phyloP scores from a whole-genome alignment of 768 basidiomycete species.

The Amanita inopinata region DNA sequence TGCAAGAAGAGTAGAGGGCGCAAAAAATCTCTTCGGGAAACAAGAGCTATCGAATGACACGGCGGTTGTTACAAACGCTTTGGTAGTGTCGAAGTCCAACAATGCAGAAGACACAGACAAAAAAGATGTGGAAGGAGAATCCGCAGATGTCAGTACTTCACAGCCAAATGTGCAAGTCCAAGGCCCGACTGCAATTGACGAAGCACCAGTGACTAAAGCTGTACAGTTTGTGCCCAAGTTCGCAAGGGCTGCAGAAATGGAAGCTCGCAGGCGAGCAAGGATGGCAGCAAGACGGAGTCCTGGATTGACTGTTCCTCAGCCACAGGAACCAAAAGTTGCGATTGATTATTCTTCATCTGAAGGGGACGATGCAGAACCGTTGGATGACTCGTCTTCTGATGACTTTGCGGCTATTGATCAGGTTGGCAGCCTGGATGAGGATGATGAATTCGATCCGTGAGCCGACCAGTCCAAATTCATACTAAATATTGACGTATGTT shows the following conservation, averaged over 20 bases:
- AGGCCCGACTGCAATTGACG: conserved; percentile 29
- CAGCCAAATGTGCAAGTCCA: conserved; percentile 32
- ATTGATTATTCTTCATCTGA: conserved; percentile 49
- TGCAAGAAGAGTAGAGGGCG: conserved; percentile 23
- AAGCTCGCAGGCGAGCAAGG: conserved; percentile 53
- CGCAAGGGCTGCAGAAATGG: conserved; percentile 83
- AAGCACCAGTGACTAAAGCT: conserved; percentile 38
- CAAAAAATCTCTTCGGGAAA: conserved; percentile 25
- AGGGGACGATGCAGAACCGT: conserved; percentile 39
- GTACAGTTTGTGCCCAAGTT: conserved; percentile 68
- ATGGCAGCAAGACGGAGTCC: conserved; percentile 55
- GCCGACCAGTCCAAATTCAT: conserved; percentile 14
- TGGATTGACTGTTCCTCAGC: conserved; percentile 21
- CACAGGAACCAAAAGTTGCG: conserved; percentile 25
- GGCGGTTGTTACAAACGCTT: conserved; percentile 20
- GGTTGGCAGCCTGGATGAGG: conserved; percentile 48
- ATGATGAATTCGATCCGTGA: conserved; percentile 76
- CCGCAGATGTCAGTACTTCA: conserved; percentile 17
- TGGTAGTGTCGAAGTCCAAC: conserved; percentile 17
- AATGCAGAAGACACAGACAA: conserved; percentile 22
- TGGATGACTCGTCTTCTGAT: conserved; percentile 38
- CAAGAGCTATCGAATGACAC: conserved; percentile 23
- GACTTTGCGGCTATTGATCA: conserved; percentile 42
- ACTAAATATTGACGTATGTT: background rate
- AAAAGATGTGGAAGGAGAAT: conserved; percentile 14